Conservation (phyloP, 768 basidiomycete genomes). For the Hygrophorus russula region DNA sequence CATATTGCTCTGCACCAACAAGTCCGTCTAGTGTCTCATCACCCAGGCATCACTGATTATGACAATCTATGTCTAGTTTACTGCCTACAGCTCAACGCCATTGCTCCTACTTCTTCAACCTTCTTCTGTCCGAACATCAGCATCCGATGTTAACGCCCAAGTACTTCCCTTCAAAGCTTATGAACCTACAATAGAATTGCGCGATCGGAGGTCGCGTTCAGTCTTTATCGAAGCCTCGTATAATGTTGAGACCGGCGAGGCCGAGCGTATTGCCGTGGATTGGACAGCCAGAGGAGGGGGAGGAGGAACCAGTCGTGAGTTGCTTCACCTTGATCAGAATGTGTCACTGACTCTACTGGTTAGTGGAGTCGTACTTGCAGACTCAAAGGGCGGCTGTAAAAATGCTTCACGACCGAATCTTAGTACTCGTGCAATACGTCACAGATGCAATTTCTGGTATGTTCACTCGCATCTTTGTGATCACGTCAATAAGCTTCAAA, state of each 20-base stretch:
- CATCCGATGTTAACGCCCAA: slow-evolving; percentile 48
- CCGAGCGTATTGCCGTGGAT: slow-evolving; percentile 96
- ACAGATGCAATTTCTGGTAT: slow-evolving; percentile 62
- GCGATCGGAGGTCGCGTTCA: slow-evolving; percentile 62
- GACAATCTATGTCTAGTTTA: slow-evolving; percentile 46
- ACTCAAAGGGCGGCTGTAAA: slow-evolving; percentile 92
- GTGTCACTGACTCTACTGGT: slow-evolving; percentile 5
- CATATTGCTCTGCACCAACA: slow-evolving; percentile 85
- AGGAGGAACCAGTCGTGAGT: slow-evolving; percentile 70
- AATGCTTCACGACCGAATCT: slow-evolving; percentile 90
- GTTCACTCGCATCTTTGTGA: slow-evolving; percentile 8
- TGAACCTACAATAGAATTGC: slow-evolving; percentile 81
- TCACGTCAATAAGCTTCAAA: slow-evolving; percentile 3
- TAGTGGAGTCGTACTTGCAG: slow-evolving; percentile 85
- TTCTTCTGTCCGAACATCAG: slow-evolving; percentile 28
- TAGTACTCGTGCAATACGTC: slow-evolving; percentile 82
- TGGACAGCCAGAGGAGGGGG: slow-evolving; percentile 85
- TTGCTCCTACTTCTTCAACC: slow-evolving; percentile 74
- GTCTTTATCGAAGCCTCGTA: slow-evolving; percentile 81
- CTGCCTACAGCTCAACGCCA: slow-evolving; percentile 77
- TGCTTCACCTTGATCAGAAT: neutral
- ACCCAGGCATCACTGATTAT: neutral
- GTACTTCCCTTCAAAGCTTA: slow-evolving; percentile 89
- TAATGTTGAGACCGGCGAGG: slow-evolving; percentile 93
- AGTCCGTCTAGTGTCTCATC: slow-evolving; percentile 25